Evolutionary conservation across 805 yeast genomes (phyloP).

Genomic region (Helenozyma baotianmanensis): DNA sequence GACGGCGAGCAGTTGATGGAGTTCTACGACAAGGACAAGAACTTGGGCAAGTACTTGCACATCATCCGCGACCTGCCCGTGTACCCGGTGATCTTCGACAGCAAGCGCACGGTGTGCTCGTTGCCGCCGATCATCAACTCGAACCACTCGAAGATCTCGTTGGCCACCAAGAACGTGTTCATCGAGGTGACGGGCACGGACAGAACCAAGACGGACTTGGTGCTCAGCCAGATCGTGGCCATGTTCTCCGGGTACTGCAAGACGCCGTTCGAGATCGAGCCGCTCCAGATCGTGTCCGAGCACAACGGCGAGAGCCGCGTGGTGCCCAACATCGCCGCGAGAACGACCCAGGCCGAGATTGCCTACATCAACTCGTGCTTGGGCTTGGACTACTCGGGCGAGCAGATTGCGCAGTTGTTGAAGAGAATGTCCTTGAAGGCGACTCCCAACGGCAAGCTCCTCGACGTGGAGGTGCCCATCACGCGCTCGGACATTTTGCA

Average conservation of each 20-base stretch:
- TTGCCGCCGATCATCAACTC: conserved; percentile 97
- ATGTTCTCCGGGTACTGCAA: conserved; percentile 90
- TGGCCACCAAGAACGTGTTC: conserved; percentile 82
- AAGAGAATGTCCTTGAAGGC: conserved; percentile 79
- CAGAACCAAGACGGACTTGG: conserved; percentile 89
- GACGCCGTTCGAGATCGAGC: conserved; percentile 82
- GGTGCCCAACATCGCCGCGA: conserved; percentile 68
- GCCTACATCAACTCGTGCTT: conserved; percentile 87
- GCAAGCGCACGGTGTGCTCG: conserved; percentile 73
- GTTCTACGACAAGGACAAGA: conserved; percentile 85
- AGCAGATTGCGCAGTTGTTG: conserved; percentile 64
- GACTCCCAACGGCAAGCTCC: conserved; percentile 44
- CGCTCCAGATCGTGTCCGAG: conserved; percentile 76
- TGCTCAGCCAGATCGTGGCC: conserved; percentile 85
- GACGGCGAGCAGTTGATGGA: conserved; percentile 79
- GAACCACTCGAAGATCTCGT: conserved; percentile 79
- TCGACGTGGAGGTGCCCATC: conserved; percentile 76
- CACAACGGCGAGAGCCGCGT: conserved; percentile 74
- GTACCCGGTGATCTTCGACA: conserved; percentile 84
- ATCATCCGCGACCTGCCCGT: conserved; percentile 85
- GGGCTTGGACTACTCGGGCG: conserved; percentile 70
- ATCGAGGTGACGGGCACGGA: conserved; percentile 95
- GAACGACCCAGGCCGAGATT: conserved; percentile 68
- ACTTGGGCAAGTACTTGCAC: conserved; percentile 82
- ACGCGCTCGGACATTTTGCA: conserved; percentile 95